Evolutionary conservation across 2,329 filamentous ascomycete genomes (phyloP), one percentile per base, ranked within the genome.

Genomic region (Aspergillus uvarum): DNA sequence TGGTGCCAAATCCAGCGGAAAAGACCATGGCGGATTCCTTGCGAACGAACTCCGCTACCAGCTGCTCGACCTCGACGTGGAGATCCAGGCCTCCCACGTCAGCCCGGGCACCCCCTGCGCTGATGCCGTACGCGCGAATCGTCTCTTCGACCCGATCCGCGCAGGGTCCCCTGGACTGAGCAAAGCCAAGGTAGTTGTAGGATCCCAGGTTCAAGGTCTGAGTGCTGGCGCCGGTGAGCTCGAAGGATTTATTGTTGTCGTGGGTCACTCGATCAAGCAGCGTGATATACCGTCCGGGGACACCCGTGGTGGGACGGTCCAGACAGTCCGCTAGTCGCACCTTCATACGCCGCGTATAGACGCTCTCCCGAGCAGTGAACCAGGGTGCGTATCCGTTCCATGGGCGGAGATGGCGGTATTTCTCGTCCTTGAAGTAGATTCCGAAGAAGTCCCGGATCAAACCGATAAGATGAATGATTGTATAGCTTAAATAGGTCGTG

Each of bases 141-240:
- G 85, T 86, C 51, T 93, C 89, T 79, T 99, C 95, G 4, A 94
- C 91, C 14, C 90, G 89, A 75, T 98, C 94, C 51, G 95, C 95
- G 73, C 95, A 99, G 47, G 95, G 94, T 8, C 95, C 95, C 66
- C 98, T 92, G 0, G 95, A 97, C 76, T 99, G 95, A 54, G 95
- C 95, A 71, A 99, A 99, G 47, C 95, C 95, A 22, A 99, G 90
- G 74, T 99, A 99, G 79, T 99, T 99, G 84, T 99, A 99, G 1
- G 95, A 99, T 81, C 94, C 97, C 89, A 99, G 90, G 79, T 99
- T 99, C 70, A 99, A 81, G 0, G 95, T 98, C 77, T 99, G 91
- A 1, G 93, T 98, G 60, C 87, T 89, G 51, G 92, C 96, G 59
- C 95, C 95, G 2, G 91, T 93, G 76, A 92, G 88, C 73, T 90